A percentile compares a stretch with the other conserved stretches of the same genome.
Evolutionary conservation across 2,329 filamentous ascomycete species (phyloP).

Genomic region (Colletotrichum truncatum): DNA sequence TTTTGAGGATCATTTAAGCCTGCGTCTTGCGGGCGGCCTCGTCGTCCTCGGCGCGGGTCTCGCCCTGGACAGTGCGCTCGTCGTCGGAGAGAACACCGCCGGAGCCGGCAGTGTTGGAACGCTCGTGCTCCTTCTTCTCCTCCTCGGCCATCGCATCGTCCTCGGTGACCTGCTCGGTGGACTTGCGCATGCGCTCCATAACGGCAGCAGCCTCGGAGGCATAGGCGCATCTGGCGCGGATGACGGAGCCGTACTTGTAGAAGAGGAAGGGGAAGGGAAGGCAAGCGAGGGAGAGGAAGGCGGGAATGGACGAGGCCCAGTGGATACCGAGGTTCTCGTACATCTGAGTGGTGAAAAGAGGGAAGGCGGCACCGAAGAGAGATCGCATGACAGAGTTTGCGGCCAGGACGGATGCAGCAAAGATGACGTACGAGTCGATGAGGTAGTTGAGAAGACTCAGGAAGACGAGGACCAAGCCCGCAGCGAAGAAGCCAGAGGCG

Average conservation of each 20-base stretch:
- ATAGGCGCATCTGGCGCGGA: constrained; percentile 64
- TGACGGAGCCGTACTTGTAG: constrained; percentile 70
- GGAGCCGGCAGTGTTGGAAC: background rate
- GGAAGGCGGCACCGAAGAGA: constrained; percentile 77
- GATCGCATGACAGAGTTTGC: constrained; percentile 78
- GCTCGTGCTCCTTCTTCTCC: constrained; percentile 24
- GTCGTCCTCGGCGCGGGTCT: constrained; percentile 9
- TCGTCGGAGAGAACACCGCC: constrained; percentile 27
- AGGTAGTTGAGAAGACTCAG: constrained; percentile 63
- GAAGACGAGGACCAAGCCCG: constrained; percentile 61
- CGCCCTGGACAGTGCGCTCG: constrained; percentile 25
- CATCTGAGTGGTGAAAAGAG: constrained; percentile 73
- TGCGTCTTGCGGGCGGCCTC: constrained; percentile 5
- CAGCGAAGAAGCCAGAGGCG: constrained; percentile 43
- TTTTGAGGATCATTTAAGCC: background rate
- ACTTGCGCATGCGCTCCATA: constrained; percentile 54
- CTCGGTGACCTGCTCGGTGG: constrained; percentile 13
- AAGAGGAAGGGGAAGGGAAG: constrained; percentile 81
- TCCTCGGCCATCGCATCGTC: constrained; percentile 31
- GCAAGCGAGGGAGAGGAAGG: constrained; percentile 77
- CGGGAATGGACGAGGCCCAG: constrained; percentile 79
- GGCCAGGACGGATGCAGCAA: constrained; percentile 78
- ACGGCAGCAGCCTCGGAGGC: constrained; percentile 68
- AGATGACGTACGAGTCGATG: constrained; percentile 69
- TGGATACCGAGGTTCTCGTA: constrained; percentile 72